phyloP scores from a whole-genome alignment of 345 rosid genomes.

The Rhodomyrtus tomentosa region DNA sequence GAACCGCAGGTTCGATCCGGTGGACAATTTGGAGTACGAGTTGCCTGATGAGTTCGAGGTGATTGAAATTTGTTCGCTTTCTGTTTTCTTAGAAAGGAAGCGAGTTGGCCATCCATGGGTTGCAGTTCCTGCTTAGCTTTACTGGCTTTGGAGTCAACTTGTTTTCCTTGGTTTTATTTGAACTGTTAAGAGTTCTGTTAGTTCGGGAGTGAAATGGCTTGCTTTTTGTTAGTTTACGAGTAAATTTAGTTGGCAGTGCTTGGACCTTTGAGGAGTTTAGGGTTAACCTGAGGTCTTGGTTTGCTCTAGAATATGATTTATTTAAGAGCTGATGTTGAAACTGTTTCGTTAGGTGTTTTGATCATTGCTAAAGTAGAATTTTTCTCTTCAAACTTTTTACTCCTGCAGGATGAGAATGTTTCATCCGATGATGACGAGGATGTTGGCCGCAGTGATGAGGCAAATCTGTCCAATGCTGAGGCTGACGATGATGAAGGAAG shows the following conservation, averaged over 20 bases:
- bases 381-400: neutral
- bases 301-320: neutral
- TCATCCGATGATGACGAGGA: slow-evolving; percentile 36
- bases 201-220: neutral
- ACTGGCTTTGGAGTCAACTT: neutral
- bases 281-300: neutral
- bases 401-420: slow-evolving; percentile 62
- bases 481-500: slow-evolving; percentile 36
- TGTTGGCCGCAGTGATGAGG: slow-evolving; percentile 1
- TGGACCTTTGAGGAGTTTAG: neutral
- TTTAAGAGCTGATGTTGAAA: neutral
- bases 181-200: neutral
- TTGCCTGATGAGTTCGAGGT: slow-evolving; percentile 69
- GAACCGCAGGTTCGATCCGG: slow-evolving; percentile 70
- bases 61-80: neutral
- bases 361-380: neutral
- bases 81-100: neutral
- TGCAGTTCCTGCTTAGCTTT: neutral
- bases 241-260: neutral
- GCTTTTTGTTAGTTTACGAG: neutral
- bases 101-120: neutral
- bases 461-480: slow-evolving; percentile 7
- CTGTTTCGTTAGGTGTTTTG: neutral
- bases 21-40: slow-evolving; percentile 58
- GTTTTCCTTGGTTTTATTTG: neutral